Percentiles rank a stretch among this genome's conserved stretches.
phyloP scores from a whole-genome alignment of 1,284 basidiomycete genomes.

The Ganoderma leucocontextum region DNA sequence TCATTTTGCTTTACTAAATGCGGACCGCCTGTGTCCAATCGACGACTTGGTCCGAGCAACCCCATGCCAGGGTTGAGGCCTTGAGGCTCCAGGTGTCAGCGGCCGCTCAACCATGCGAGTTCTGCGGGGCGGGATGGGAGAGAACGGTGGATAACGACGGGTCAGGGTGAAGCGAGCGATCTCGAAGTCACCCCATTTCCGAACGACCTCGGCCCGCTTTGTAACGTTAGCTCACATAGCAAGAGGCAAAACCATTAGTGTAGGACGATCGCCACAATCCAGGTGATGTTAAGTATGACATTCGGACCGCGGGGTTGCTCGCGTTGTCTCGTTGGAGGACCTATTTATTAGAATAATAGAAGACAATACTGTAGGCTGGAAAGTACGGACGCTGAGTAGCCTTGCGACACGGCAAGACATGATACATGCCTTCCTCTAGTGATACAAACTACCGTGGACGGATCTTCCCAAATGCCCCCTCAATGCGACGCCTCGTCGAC shows the following conservation, averaged over 20 bases:
- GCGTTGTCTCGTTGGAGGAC: not conserved
- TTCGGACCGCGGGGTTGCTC: not conserved
- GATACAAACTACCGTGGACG: not conserved
- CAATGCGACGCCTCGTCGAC: conserved; percentile 26
- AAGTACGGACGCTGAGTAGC: conserved; percentile 1
- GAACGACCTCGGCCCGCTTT: not conserved
- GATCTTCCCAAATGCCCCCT: not conserved
- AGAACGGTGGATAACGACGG: not conserved
- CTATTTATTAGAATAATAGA: not conserved
- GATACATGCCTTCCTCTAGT: conserved; percentile 14
- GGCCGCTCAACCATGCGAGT: not conserved
- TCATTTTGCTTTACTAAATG: not conserved
- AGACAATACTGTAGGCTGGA: not conserved
- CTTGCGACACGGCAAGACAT: not conserved
- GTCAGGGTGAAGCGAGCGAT: not conserved
- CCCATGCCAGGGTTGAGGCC: not conserved
- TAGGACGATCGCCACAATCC: not conserved
- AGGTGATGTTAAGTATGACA: not conserved
- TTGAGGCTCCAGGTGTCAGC: not conserved
- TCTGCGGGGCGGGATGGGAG: not conserved
- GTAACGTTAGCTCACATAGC: not conserved
- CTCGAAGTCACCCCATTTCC: not conserved
- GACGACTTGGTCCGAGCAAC: not conserved
- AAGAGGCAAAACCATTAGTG: not conserved
- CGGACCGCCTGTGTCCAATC: not conserved